Conservation (phyloP, 2,329 filamentous ascomycete genomes). For the Lasiodiplodia citricola region DNA sequence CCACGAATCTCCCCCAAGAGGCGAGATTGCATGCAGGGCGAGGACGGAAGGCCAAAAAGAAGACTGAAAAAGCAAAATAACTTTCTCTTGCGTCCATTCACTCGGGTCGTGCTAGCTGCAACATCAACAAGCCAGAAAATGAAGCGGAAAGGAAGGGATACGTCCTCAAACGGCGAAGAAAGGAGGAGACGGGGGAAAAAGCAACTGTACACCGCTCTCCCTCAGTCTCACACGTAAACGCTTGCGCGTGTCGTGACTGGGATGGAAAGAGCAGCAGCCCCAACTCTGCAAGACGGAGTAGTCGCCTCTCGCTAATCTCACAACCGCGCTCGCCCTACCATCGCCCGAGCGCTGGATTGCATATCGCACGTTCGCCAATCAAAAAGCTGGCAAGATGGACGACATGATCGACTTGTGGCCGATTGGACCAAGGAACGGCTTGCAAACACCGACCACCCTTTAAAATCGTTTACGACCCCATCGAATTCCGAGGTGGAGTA, state of each 20-base stretch:
- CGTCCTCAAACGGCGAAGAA: neutral
- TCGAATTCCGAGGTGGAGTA: neutral
- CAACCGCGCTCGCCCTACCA: neutral
- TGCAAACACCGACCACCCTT: neutral
- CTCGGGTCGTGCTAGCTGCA: neutral
- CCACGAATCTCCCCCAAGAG: neutral
- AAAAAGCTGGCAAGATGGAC: neutral
- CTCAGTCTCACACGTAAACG: neutral
- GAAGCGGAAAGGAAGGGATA: neutral
- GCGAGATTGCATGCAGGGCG: neutral
- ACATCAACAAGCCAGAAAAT: neutral
- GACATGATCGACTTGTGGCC: neutral
- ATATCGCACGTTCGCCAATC: neutral
- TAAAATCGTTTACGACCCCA: neutral
- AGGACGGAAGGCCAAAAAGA: neutral
- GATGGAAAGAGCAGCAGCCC: neutral
- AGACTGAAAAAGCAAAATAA: neutral
- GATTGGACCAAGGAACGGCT: neutral
- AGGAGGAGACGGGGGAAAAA: neutral
- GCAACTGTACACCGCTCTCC: slow-evolving; percentile 16
- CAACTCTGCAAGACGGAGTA: no score
- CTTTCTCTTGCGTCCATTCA: neutral
- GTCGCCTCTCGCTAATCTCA: neutral
- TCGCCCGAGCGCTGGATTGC: neutral
- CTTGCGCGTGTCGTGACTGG: neutral